A percentile compares a stretch with the other conserved stretches of the same genome.
Conservation (phyloP, 768 basidiomycete species). For the Suillus cothurnatus region DNA sequence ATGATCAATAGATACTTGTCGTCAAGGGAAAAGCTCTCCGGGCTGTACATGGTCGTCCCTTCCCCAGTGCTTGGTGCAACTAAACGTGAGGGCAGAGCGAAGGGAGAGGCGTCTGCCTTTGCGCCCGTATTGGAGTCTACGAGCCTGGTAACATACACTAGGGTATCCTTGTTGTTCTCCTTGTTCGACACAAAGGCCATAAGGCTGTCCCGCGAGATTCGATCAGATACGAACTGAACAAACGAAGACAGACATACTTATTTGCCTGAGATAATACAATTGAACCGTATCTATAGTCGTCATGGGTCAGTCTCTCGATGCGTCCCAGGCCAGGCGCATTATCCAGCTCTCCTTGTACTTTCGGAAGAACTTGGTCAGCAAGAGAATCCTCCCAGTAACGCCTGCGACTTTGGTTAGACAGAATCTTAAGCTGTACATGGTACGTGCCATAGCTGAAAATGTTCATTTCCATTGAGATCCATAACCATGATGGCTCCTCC, state of each 20-base stretch:
- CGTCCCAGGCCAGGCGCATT: slow-evolving; percentile 43
- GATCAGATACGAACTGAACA: neutral
- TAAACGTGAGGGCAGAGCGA: slow-evolving; percentile 35
- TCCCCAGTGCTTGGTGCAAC: slow-evolving; percentile 35
- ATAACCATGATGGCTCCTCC: slow-evolving; percentile 41
- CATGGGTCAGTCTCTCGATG: slow-evolving; percentile 45
- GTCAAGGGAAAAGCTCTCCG: slow-evolving; percentile 39
- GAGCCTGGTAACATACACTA: slow-evolving; percentile 38
- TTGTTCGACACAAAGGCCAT: slow-evolving; percentile 44
- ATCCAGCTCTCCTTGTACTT: slow-evolving; percentile 40
- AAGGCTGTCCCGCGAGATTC: slow-evolving; percentile 27
- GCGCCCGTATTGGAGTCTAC: slow-evolving; percentile 35
- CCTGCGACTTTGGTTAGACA: slow-evolving; percentile 20
- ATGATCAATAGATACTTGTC: slow-evolving; percentile 39
- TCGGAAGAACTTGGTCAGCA: slow-evolving; percentile 29
- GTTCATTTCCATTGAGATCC: slow-evolving; percentile 44
- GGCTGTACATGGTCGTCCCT: slow-evolving; percentile 36
- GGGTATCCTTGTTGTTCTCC: slow-evolving; percentile 40
- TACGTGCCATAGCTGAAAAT: slow-evolving; percentile 43
- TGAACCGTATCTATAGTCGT: slow-evolving; percentile 34
- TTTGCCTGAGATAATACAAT: slow-evolving; percentile 38
- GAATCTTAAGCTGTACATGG: neutral
- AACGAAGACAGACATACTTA: slow-evolving; percentile 26
- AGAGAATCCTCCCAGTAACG: slow-evolving; percentile 45
- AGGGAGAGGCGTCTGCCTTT: slow-evolving; percentile 26